phyloP scores from a whole-genome alignment of 1,284 basidiomycete species.

The Cryptococcus deneoformans region DNA sequence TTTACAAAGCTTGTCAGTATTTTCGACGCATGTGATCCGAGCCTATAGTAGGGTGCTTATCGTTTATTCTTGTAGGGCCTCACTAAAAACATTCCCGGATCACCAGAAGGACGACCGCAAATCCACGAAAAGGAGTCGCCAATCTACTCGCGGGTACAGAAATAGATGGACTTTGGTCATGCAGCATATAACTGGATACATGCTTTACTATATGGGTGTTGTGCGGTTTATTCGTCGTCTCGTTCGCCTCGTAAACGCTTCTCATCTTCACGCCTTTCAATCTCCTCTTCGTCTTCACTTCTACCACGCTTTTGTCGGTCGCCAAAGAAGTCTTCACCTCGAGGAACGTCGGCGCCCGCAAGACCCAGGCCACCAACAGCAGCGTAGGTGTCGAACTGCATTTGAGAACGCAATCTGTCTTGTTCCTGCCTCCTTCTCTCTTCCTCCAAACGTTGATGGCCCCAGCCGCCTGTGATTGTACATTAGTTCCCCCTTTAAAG shows the following conservation, averaged over 20 bases:
- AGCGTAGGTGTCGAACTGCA: conserved; percentile 80
- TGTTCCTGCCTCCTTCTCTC: conserved; percentile 61
- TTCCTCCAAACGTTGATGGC: conserved; percentile 56
- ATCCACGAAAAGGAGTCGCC: conserved; percentile 89
- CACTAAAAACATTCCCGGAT: conserved; percentile 87
- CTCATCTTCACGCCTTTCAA: conserved; percentile 38
- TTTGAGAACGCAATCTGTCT: conserved; percentile 71
- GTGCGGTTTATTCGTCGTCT: conserved; percentile 29
- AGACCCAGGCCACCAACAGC: conserved; percentile 74
- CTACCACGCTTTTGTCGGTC: conserved; percentile 32
- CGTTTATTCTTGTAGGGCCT: conserved; percentile 62
- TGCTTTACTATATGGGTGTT: not conserved
- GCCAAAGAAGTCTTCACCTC: conserved; percentile 42
- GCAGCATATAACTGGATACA: conserved; percentile 4
- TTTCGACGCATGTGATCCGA: conserved; percentile 62
- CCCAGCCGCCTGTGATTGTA: conserved; percentile 71
- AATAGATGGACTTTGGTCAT: conserved; percentile 51
- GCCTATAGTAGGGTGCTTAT: not conserved
- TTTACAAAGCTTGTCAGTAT: conserved; percentile 85
- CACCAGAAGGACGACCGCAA: conserved; percentile 76
- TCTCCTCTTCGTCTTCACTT: conserved; percentile 31
- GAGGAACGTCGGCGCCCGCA: conserved; percentile 71
- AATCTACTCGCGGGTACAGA: conserved; percentile 72
- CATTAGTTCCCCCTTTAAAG: not conserved
- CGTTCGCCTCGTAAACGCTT: conserved; percentile 42